Percentiles rank a stretch among this genome's conserved stretches.
Evolutionary conservation across 345 rosid species (phyloP).

Genomic region (Hibiscus trionum): DNA sequence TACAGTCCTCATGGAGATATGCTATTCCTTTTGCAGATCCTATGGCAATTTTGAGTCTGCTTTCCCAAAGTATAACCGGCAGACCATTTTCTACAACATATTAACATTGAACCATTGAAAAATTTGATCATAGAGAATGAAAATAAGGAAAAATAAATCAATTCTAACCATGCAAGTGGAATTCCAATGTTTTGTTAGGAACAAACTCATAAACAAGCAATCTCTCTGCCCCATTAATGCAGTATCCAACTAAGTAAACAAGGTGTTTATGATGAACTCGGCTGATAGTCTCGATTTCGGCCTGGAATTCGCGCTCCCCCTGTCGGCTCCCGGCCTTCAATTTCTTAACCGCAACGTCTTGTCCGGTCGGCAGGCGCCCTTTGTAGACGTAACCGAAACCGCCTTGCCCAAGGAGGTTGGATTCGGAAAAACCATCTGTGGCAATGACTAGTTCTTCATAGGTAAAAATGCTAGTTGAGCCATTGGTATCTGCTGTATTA

Average conservation of each 20-base stretch:
- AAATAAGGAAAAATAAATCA: neutral
- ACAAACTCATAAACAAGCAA: conserved; percentile 22
- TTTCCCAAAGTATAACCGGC: conserved; percentile 39
- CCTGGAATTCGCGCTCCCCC: conserved; percentile 31
- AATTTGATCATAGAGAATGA: neutral
- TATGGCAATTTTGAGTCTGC: conserved; percentile 40
- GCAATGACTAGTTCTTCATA: conserved; percentile 28
- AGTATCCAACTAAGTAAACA: neutral
- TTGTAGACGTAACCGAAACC: conserved; percentile 42
- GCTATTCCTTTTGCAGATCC: conserved; percentile 59
- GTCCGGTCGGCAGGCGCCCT: conserved; percentile 25
- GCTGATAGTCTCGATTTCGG: neutral
- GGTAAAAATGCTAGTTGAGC: conserved; percentile 20
- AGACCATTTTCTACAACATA: conserved; percentile 19
- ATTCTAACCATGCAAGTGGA: conserved; percentile 35
- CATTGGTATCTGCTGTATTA: neutral
- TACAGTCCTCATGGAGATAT: conserved; percentile 59
- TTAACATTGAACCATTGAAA: neutral
- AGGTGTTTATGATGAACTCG: neutral
- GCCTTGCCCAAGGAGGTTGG: conserved; percentile 39
- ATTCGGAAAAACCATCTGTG: conserved; percentile 27
- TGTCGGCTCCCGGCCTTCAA: conserved; percentile 29
- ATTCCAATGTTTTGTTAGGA: conserved; percentile 36
- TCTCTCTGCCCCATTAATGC: neutral
- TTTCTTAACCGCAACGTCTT: conserved; percentile 38